Base-by-base conservation (phyloP, 805 yeast species). In the Schwanniomyces vanrijiae region DNA sequence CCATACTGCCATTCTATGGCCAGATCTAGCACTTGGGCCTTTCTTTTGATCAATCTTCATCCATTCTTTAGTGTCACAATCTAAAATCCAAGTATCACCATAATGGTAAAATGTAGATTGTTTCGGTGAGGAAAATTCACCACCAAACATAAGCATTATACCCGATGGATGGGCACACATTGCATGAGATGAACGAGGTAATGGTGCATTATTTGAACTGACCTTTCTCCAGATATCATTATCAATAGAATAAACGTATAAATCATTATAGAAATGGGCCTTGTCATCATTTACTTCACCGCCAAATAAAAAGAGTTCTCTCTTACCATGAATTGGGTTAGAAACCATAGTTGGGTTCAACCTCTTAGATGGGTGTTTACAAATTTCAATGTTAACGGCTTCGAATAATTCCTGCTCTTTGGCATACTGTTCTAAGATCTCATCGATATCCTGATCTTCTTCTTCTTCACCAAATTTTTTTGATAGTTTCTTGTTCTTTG, bases 81-180 rank as follows among this genome's bases (percentile, higher is more conserved):
- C 98, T 49, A 92, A 71, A 40, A 92, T 76, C 99, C 99, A 92
- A 3, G 97, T 86, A 61, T 92, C 99, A 14, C 96, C 92, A 64
- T 89, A 92, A 66, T 92, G 99, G 64, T 94, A 94, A 66, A 92
- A 92, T 0, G 97, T 90, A 43, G 89, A 82, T 65, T 92, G 99
- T 58, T 92, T 92, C 3, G 98, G 98, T 13, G 96, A 88, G 1
- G 97, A 88, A 58, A 94, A 92, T 67, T 92, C 99, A 58, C 99
- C 99, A 42, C 98, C 99, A 69, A 90, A 94, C 74, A 92, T 68
- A 49, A 92, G 64, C 22, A 89, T 78, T 2, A 91, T 72, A 9
- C 98, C 98, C 2, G 90, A 82, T 1, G 97, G 96, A 66, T 92
- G 98, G 0, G 88, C 85, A 51, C 91, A 84, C 89, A 91, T 88